Evolutionary conservation across 2,329 filamentous ascomycete genomes (phyloP).

Genomic region (Neurospora sp.): DNA sequence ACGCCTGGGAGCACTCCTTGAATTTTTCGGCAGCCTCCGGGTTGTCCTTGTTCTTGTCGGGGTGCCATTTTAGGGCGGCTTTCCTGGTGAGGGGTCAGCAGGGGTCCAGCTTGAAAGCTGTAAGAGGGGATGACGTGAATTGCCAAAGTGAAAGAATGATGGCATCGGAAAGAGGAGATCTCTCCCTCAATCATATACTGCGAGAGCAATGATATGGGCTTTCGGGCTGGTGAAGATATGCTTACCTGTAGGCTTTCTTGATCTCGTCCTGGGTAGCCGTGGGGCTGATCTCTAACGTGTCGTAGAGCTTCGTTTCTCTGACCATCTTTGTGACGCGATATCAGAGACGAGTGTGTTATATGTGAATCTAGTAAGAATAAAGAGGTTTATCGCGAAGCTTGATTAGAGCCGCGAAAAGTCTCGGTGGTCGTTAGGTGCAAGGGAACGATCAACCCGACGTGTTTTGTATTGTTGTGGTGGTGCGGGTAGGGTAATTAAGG

Average conservation of each 20-base stretch:
- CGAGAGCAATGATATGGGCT: constrained; percentile 1
- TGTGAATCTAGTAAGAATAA: not conserved
- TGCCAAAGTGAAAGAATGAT: constrained; percentile 4
- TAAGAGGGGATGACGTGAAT: not conserved
- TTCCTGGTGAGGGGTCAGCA: constrained; percentile 50
- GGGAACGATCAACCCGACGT: constrained; percentile 1
- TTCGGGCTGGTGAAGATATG: not conserved
- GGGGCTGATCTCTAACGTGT: constrained; percentile 69
- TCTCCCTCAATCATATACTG: not conserved
- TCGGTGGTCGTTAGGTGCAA: not conserved
- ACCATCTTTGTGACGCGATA: constrained; percentile 54
- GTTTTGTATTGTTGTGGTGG: constrained; percentile 8
- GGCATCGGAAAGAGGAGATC: not conserved
- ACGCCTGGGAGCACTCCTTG: constrained; percentile 95
- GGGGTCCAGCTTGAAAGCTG: not conserved
- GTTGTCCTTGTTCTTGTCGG: constrained; percentile 96
- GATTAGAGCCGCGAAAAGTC: not conserved
- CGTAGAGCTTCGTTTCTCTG: constrained; percentile 91
- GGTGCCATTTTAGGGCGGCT: constrained; percentile 83
- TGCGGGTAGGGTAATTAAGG: constrained; percentile 12
- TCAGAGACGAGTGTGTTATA: not conserved
- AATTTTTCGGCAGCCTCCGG: constrained; percentile 82
- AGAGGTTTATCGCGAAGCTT: not conserved
- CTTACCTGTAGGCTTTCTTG: constrained; percentile 88
- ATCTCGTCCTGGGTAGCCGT: constrained; percentile 85